Percentiles rank a stretch among this genome's conserved stretches.
phyloP scores from a whole-genome alignment of 768 basidiomycete genomes.

The Suillus discolor region DNA sequence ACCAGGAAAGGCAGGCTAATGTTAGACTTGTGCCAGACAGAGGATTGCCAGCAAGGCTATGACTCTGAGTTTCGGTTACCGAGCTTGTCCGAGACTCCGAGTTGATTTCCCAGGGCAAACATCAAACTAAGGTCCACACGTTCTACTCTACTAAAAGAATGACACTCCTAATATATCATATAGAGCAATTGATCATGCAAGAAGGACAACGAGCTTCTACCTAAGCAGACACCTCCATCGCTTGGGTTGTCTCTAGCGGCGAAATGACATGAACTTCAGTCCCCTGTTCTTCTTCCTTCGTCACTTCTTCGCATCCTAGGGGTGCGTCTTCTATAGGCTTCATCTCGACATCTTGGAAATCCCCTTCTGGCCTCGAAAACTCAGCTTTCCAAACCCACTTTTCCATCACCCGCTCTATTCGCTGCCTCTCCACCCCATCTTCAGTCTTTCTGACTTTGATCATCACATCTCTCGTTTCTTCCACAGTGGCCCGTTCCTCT shows the following conservation, averaged over 20 bases:
- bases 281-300: conserved; percentile 13
- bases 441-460: conserved; percentile 59
- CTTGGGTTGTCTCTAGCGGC: conserved; percentile 8
- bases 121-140: background rate
- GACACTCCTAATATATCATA: background rate
- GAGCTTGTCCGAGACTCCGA: background rate
- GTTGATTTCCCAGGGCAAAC: conserved; percentile 7
- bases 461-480: conserved; percentile 48
- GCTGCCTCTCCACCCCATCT: conserved; percentile 67
- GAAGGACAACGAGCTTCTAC: conserved; percentile 6
- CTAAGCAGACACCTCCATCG: conserved; percentile 24
- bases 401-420: conserved; percentile 68
- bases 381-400: conserved; percentile 59
- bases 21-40: background rate
- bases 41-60: background rate
- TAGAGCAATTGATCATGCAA: conserved; percentile 8
- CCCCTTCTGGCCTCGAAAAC: conserved; percentile 10
- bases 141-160: background rate
- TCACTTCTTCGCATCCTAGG: conserved; percentile 12
- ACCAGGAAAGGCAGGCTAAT: background rate
- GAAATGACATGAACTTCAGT: conserved; percentile 7
- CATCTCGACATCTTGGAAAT: conserved; percentile 32
- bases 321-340: conserved; percentile 23
- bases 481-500: conserved; percentile 41
- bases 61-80: background rate